Percentiles rank a stretch among this genome's conserved stretches.
These are phyloP conservation scores for Entoloma clypeatum DNA, from an alignment of 1,284 basidiomycete species.

Conservation along the genomic window DNA sequence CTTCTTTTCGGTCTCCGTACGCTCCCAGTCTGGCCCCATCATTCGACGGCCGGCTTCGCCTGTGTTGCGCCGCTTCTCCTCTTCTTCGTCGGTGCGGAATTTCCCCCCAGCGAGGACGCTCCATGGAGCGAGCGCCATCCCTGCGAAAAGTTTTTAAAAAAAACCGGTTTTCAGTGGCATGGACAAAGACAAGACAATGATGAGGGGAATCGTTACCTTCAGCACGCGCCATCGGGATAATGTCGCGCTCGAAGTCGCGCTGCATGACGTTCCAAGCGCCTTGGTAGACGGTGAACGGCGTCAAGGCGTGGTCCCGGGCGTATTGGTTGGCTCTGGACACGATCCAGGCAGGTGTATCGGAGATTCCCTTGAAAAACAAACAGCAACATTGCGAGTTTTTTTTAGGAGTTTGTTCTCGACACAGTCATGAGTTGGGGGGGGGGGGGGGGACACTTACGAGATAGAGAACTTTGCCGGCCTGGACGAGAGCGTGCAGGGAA, in stretches of 20 bases:
- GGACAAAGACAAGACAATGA: not conserved
- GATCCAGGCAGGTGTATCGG: conserved; percentile 43
- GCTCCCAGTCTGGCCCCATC: conserved; percentile 33
- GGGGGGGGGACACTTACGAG: conserved; percentile 27
- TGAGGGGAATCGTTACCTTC: conserved; percentile 30
- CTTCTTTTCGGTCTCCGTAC: conserved; percentile 37
- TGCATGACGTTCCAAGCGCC: conserved; percentile 49
- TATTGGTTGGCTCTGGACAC: conserved; percentile 41
- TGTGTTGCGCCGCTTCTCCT: conserved; percentile 36
- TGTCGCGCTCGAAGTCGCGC: conserved; percentile 43
- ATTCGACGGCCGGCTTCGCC: conserved; percentile 37
- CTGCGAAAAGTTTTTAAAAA: conserved; percentile 20
- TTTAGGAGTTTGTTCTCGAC: too few species aligned
- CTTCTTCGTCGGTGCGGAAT: conserved; percentile 46
- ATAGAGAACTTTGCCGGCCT: conserved; percentile 46
- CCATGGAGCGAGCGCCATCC: conserved; percentile 49
- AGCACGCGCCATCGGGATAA: conserved; percentile 49
- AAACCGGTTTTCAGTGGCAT: too few species aligned
- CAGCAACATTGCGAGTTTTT: too few species aligned
- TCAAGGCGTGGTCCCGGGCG: conserved; percentile 41
- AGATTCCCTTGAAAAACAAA: conserved; percentile 31
- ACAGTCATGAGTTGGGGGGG: not conserved
- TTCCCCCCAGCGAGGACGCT: conserved; percentile 46
- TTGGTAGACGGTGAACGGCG: conserved; percentile 51
- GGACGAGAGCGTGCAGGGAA: conserved; percentile 41